Base-by-base conservation (phyloP, 1,284 basidiomycete genomes). In the Irpex sp. region DNA sequence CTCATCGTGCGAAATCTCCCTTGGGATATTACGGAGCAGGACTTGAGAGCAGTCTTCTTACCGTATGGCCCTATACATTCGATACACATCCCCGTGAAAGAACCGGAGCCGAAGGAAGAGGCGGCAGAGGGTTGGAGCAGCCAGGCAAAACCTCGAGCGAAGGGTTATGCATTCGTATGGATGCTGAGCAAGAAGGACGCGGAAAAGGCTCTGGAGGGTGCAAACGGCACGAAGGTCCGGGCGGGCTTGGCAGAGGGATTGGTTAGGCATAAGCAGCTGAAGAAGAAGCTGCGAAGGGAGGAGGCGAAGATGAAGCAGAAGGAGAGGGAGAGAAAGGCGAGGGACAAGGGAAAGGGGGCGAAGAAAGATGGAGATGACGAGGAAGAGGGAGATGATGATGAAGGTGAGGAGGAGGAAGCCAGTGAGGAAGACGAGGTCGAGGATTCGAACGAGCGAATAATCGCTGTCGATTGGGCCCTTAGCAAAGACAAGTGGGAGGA, bases 121-220 rank as follows among this genome's bases (percentile, higher is more conserved):
- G 75, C 76, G 15, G 71, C 64, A n/a, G 66, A 75, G 8, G 75
- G 77, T 15, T 59, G 59, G 6, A 35, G 49, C 8, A 70, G 57
- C 9, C 55, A 62, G 21, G 57, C 67, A 65, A 63, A 61, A 51
- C 66, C 76, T 1, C 80, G 86, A 21, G 84, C 84, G 21, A 90
- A 93, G 68, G 96, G 97, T 0, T 99, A 97, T 70, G 97, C 95
- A 0, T 98, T 99, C 70, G 89, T 98, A 11, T 98, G 95, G 94
- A 95, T 94, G 84, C 77, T 95, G 65, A 90, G 88, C 66, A 88
- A 86, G 70, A 89, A 90, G 65, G 93, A 96, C 71, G 96, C 95
- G 2, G 90, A 95, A 72, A 81, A 81, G 57, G 97, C 95, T 0
- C 83, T 98, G 66, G 88, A 89, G 67, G 87, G 82, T 4, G 86